Evolutionary conservation across 1,284 basidiomycete species (phyloP).

Genomic region (Austroboletus novae-zelandiae): DNA sequence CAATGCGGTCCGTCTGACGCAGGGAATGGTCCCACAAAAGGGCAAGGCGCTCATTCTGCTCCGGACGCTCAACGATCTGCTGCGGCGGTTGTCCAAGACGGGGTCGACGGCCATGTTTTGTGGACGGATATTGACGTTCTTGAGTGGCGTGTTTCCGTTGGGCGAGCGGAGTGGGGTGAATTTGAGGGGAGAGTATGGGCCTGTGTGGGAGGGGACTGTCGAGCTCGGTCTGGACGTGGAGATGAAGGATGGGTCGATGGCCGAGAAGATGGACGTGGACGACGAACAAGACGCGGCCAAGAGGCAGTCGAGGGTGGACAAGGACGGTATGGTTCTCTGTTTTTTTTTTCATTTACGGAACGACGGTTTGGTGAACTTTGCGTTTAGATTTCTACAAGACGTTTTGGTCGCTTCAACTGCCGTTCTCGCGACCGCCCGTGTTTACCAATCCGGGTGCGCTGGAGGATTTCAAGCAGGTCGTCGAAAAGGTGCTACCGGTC

Average conservation of each 20-base stretch:
- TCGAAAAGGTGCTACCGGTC: constrained; percentile 69
- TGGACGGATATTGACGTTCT: constrained; percentile 83
- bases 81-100: constrained; percentile 81
- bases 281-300: constrained; percentile 41
- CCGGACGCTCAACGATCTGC: constrained; percentile 82
- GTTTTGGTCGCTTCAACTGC: constrained; percentile 82
- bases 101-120: constrained; percentile 82
- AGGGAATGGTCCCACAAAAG: constrained; percentile 77
- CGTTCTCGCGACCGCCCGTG: constrained; percentile 68
- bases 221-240: constrained; percentile 31
- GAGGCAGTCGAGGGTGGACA: constrained; percentile 45
- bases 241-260: constrained; percentile 29
- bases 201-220: constrained; percentile 72
- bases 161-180: constrained; percentile 91
- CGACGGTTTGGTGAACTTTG: not conserved
- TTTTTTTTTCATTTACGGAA: not conserved
- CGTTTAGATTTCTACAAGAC: constrained; percentile 72
- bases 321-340: constrained; percentile 51
- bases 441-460: constrained; percentile 59
- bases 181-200: constrained; percentile 79
- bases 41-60: constrained; percentile 85
- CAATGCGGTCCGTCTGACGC: constrained; percentile 62
- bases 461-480: constrained; percentile 61
- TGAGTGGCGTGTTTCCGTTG: constrained; percentile 82
- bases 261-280: constrained; percentile 39